Evolutionary conservation across 129 eudicot genomes (phyloP), one percentile per base, ranked within the genome.

Genomic region (Gnaphalium uliginosum): DNA sequence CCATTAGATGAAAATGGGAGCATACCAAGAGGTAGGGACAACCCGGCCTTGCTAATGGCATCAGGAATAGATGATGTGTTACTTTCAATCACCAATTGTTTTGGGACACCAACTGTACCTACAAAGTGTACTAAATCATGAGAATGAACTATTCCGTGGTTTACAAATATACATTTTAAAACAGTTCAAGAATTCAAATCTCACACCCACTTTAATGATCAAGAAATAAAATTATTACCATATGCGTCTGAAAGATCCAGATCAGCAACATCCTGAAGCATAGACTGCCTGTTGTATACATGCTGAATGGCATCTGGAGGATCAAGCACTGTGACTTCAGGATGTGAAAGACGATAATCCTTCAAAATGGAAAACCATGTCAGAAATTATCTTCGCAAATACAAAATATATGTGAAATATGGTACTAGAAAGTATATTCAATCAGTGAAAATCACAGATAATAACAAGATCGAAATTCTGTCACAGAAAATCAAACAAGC

Each of bases 221-320:
- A 46, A 1, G n/a, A 46, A 46, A 46, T n/a, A 46, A 46, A 46
- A 46, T 18, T 2, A 46, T 70, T 87, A 94, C 99, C 99, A 75
- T 84, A 84, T 24, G 86, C 51, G 60, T 87, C 94, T n/a, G 90
- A 91, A 76, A 94, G 78, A 73, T 91, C 86, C 68, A 94, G 79
- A 79, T 91, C 96, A 59, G 99, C 90, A 62, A 94, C 99, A 69
- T 84, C 99, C 75, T 94, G 89, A 48, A 94, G 96, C 99, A 94
- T 94, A 54, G 88, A 94, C 67, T 94, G 99, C 22, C 99, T 86
- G 73, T 91, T 94, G 88, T 88, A 87, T 25, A 94, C 83, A 74
- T 85, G 93, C 57, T 89, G 90, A 73, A 94, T 94, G 43, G 99
- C 99, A 72, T 83, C 89, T 18, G 97, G 99, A 73, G 99, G 99